phyloP scores from a whole-genome alignment of 495 filamentous ascomycete species.

The Aspergillus asperescens region DNA sequence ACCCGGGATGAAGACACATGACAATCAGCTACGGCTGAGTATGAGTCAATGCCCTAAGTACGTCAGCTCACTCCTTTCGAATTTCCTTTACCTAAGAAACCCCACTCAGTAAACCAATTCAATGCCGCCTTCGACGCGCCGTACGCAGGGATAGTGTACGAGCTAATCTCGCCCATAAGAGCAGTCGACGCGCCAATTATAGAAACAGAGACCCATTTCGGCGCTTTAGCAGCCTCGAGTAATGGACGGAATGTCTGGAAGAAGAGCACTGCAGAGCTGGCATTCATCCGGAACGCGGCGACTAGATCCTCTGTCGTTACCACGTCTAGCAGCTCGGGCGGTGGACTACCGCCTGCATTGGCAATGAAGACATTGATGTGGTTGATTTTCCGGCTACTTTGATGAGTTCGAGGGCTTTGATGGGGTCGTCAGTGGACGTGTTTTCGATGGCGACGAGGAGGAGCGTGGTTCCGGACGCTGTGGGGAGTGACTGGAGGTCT shows the following conservation, averaged over 20 bases:
- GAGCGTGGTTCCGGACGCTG: neutral
- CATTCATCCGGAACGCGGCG: neutral
- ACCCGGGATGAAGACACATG: neutral
- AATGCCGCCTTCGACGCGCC: neutral
- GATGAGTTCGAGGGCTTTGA: neutral
- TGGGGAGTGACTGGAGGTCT: neutral
- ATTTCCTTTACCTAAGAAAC: too few relatives aligned
- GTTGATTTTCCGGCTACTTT: neutral
- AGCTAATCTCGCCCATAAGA: neutral
- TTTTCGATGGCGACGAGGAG: neutral
- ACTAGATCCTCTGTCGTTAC: neutral
- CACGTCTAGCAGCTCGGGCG: neutral
- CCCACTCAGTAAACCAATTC: neutral
- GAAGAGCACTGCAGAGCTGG: neutral
- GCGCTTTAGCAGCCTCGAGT: neutral
- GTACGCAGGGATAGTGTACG: neutral
- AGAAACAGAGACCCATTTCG: neutral
- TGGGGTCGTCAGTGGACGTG: neutral
- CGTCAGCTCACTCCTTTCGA: too few relatives aligned
- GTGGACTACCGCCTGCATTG: neutral
- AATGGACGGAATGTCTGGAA: neutral
- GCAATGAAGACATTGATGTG: neutral
- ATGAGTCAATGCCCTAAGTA: neutral
- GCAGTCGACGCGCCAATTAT: neutral
- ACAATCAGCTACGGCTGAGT: neutral